Percentiles rank a stretch among this genome's conserved stretches.
phyloP scores from a whole-genome alignment of 495 filamentous ascomycete genomes.

The Xeromyces bisporus region DNA sequence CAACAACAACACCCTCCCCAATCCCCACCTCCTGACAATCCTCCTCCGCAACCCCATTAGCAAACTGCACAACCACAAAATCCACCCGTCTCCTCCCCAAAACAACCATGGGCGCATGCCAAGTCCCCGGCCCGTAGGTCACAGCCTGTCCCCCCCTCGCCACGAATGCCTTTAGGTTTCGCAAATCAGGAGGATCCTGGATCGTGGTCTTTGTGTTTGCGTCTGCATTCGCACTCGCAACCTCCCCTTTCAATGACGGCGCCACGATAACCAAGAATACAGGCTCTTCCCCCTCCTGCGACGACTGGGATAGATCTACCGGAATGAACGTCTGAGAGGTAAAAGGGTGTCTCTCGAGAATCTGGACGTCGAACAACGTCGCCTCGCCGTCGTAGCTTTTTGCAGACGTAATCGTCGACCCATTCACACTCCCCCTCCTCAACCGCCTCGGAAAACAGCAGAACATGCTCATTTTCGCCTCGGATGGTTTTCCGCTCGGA shows the following conservation, averaged over 20 bases:
- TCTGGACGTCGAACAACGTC: constrained; percentile 44
- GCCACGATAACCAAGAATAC: constrained; percentile 83
- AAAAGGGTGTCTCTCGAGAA: constrained; percentile 87
- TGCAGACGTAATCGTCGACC: neutral
- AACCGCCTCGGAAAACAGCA: constrained; percentile 56
- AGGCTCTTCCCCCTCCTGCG: constrained; percentile 19
- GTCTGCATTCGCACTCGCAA: constrained; percentile 13
- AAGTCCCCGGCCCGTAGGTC: constrained; percentile 80
- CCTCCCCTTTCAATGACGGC: constrained; percentile 36
- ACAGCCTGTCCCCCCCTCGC: constrained; percentile 70
- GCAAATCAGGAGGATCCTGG: constrained; percentile 56
- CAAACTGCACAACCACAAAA: constrained; percentile 81
- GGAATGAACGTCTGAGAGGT: constrained; percentile 89
- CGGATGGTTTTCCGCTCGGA: constrained; percentile 42
- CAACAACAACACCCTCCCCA: constrained; percentile 20
- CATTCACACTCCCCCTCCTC: constrained; percentile 7
- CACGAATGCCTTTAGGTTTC: constrained; percentile 55
- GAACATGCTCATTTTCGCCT: constrained; percentile 72
- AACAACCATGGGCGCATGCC: constrained; percentile 96
- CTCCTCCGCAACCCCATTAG: constrained; percentile 67
- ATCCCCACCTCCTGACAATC: constrained; percentile 77
- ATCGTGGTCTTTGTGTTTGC: constrained; percentile 18
- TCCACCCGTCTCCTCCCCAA: constrained; percentile 50
- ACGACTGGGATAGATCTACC: constrained; percentile 38
- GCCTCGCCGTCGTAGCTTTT: constrained; percentile 7